These are phyloP conservation scores for Globisporangium splendens DNA, from an alignment of 352 stramenopile species.

Conservation along the genomic window DNA sequence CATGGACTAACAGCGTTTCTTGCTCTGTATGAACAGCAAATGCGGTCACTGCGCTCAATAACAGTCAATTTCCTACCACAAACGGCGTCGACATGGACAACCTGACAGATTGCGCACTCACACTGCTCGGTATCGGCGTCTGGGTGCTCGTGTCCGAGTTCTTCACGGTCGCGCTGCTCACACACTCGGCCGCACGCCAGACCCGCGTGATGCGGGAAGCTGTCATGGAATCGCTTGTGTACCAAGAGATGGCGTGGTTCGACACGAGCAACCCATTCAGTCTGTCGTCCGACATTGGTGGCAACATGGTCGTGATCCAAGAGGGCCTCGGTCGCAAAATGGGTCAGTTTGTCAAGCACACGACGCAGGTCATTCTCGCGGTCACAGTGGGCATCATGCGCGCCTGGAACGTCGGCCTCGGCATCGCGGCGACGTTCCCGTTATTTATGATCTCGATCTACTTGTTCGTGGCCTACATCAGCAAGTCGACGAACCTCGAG, in stretches of 20 bases:
- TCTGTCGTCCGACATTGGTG: conserved; percentile 8
- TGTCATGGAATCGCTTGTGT: conserved; percentile 18
- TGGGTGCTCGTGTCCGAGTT: conserved; percentile 22
- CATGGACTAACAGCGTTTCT: too few relatives aligned
- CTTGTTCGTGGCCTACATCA: conserved; percentile 16
- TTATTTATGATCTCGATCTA: conserved; percentile 18
- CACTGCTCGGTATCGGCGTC: conserved; percentile 18
- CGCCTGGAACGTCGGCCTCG: conserved; percentile 27
- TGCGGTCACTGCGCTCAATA: conserved; percentile 19
- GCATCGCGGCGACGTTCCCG: conserved; percentile 22
- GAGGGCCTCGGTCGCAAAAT: conserved; percentile 23
- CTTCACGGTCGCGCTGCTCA: conserved; percentile 17
- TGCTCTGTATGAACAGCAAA: conserved; percentile 4
- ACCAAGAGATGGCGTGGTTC: conserved; percentile 12
- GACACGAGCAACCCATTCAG: conserved; percentile 8
- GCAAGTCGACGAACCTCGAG: conserved; percentile 22
- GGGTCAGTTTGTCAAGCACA: conserved; percentile 14
- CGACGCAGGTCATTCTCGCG: conserved; percentile 21
- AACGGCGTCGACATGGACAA: conserved; percentile 21
- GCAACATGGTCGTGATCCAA: conserved; percentile 26
- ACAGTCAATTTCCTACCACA: conserved; percentile 11
- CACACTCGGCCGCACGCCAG: conserved; percentile 17
- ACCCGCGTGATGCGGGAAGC: conserved; percentile 21
- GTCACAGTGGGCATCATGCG: conserved; percentile 22
- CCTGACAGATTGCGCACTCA: conserved; percentile 14